Evolutionary conservation across 139 green algal species (phyloP).

Genomic region (Auxenochlorella pyrenoidosa): DNA sequence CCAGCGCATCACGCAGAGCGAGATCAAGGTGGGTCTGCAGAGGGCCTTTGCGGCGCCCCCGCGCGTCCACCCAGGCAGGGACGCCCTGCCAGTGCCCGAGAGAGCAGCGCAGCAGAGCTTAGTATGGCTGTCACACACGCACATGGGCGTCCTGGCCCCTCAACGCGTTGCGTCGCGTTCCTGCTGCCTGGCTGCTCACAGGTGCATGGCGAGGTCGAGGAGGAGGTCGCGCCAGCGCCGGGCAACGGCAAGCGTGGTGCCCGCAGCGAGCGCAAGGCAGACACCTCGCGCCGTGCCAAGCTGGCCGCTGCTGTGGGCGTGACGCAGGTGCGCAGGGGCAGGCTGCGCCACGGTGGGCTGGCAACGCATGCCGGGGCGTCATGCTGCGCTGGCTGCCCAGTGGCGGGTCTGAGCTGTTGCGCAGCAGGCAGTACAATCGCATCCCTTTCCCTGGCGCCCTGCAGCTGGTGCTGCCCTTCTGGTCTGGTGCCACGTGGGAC

Average conservation of each 20-base stretch:
- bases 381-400: neutral
- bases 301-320: slow-evolving; percentile 78
- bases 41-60: neutral
- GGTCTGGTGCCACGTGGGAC: slow-evolving; percentile 53
- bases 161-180: too few relatives aligned
- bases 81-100: neutral
- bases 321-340: neutral
- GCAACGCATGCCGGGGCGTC: neutral
- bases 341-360: neutral
- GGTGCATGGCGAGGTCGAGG: neutral
- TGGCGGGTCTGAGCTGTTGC: neutral
- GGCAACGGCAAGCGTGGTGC: neutral
- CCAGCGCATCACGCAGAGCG: slow-evolving; percentile 71
- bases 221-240: neutral
- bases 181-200: neutral
- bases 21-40: slow-evolving; percentile 58
- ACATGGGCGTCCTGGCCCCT: too few relatives aligned
- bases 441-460: neutral
- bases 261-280: neutral
- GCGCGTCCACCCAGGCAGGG: neutral
- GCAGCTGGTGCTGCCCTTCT: slow-evolving; percentile 61
- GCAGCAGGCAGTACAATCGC: too few relatives aligned
- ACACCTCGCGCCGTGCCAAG: slow-evolving; percentile 44
- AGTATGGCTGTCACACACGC: too few relatives aligned
- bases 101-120: too few relatives aligned